phyloP scores from a whole-genome alignment of 768 basidiomycete species.

The Russula foetens region DNA sequence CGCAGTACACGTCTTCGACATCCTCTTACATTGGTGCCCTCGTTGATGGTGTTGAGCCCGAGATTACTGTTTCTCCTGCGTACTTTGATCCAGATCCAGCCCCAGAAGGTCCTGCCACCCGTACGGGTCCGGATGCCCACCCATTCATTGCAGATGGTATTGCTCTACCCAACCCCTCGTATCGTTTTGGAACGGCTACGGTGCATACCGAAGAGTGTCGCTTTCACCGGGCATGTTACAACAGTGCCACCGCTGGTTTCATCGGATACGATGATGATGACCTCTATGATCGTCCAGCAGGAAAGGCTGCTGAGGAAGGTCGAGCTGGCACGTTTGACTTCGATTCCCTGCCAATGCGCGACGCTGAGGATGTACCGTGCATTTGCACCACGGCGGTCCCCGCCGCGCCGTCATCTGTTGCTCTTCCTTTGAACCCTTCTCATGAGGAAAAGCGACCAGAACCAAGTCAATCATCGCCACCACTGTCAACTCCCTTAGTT shows the following conservation, averaged over 20 bases:
- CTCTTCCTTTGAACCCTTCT: slow-evolving; percentile 13
- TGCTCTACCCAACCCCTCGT: slow-evolving; percentile 7
- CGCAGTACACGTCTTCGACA: slow-evolving; percentile 8
- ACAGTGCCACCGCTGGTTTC: slow-evolving; percentile 26
- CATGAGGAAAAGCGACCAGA: slow-evolving; percentile 5
- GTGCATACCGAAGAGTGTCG: slow-evolving; percentile 18
- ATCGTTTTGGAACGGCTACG: slow-evolving; percentile 13
- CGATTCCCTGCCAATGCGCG: slow-evolving; percentile 28
- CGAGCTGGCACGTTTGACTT: slow-evolving; percentile 28
- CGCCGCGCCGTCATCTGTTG: slow-evolving; percentile 19
- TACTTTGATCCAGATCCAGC: slow-evolving; percentile 37
- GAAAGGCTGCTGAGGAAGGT: slow-evolving; percentile 12
- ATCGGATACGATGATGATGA: slow-evolving; percentile 27
- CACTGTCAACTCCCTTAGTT: neutral
- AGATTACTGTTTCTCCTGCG: slow-evolving; percentile 33
- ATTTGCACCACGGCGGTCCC: slow-evolving; percentile 9
- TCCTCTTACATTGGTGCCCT: slow-evolving; percentile 10
- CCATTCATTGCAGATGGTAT: slow-evolving; percentile 19
- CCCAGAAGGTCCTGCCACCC: slow-evolving; percentile 38
- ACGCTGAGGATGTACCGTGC: slow-evolving; percentile 18
- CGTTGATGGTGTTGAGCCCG: slow-evolving; percentile 8
- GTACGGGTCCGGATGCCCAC: slow-evolving; percentile 29
- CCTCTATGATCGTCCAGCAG: slow-evolving; percentile 6
- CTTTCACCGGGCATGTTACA: slow-evolving; percentile 17
- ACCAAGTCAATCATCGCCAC: neutral